Conservation (phyloP, 2,329 filamentous ascomycete species). For the Aspergillus pseudonomiae region DNA sequence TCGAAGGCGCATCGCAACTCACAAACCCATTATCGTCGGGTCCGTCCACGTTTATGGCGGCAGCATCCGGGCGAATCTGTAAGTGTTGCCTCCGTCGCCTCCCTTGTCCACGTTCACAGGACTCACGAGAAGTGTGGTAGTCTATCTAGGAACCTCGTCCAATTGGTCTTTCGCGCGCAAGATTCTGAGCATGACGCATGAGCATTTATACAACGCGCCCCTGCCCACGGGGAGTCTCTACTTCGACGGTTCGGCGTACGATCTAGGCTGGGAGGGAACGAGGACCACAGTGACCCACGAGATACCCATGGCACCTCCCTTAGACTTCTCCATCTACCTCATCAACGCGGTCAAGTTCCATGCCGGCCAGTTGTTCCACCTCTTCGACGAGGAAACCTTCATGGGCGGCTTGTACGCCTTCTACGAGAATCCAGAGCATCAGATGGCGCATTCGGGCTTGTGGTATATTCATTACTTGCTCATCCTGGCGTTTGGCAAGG, state of each 20-base stretch:
- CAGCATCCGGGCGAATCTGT: slow-evolving; percentile 49
- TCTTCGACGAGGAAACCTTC: slow-evolving; percentile 58
- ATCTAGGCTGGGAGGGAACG: slow-evolving; percentile 54
- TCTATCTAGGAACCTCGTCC: slow-evolving; percentile 59
- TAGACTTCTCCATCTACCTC: slow-evolving; percentile 54
- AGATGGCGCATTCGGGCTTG: slow-evolving; percentile 35
- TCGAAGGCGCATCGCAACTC: slow-evolving; percentile 38
- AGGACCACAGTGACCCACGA: slow-evolving; percentile 35
- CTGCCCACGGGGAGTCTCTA: slow-evolving; percentile 49
- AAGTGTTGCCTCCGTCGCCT: slow-evolving; percentile 23
- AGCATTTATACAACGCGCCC: slow-evolving; percentile 48
- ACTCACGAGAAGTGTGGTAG: slow-evolving; percentile 28
- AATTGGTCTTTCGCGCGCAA: slow-evolving; percentile 60
- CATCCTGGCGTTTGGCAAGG: slow-evolving; percentile 60
- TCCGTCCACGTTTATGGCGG: slow-evolving; percentile 47
- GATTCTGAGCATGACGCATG: slow-evolving; percentile 53
- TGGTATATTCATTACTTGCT: slow-evolving; percentile 60
- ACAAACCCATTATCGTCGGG: slow-evolving; percentile 49
- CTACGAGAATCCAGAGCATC: slow-evolving; percentile 39
- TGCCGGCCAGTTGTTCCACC: slow-evolving; percentile 55
- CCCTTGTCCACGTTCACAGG: not conserved
- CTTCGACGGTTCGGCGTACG: slow-evolving; percentile 57
- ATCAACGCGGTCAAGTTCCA: slow-evolving; percentile 61
- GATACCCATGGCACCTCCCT: slow-evolving; percentile 47
- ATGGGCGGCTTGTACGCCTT: slow-evolving; percentile 49